phyloP scores from a whole-genome alignment of 2,329 filamentous ascomycete genomes.

The Zymoseptoria pseudotritici region DNA sequence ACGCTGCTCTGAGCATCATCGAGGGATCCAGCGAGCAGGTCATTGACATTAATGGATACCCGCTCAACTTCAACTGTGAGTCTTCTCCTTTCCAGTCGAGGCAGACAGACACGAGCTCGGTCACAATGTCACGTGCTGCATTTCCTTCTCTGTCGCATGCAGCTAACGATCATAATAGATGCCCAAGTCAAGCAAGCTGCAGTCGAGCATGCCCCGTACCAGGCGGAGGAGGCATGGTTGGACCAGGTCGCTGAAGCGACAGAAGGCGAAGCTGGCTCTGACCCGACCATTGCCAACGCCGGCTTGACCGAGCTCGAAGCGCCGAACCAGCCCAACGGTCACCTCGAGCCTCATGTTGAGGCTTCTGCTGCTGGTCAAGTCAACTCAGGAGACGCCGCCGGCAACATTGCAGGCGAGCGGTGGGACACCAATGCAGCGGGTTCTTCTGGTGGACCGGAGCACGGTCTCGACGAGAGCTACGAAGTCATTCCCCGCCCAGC shows the following conservation, averaged over 20 bases:
- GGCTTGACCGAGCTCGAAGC: conserved; percentile 60
- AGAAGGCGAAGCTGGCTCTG: conserved; percentile 40
- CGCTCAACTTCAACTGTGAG: conserved; percentile 66
- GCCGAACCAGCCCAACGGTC: conserved; percentile 27
- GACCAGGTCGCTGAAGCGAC: conserved; percentile 42
- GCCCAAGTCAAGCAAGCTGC: conserved; percentile 34
- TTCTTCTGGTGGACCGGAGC: conserved; percentile 39
- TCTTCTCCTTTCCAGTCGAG: conserved; percentile 10
- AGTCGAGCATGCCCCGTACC: conserved; percentile 46
- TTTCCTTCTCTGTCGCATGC: conserved; percentile 1
- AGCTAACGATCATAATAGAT: conserved; percentile 20
- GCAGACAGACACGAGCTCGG: conserved; percentile 2
- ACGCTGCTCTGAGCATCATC: conserved; percentile 69
- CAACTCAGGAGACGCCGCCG: conserved; percentile 35
- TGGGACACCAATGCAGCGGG: conserved; percentile 52
- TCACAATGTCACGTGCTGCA: conserved; percentile 8
- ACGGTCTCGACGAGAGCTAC: conserved; percentile 58
- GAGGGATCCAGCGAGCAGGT: conserved; percentile 62
- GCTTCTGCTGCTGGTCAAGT: conserved; percentile 29
- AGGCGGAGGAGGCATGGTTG: conserved; percentile 44
- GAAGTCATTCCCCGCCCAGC: conserved; percentile 68
- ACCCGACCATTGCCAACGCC: conserved; percentile 61
- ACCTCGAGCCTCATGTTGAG: conserved; percentile 23
- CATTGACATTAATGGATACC: conserved; percentile 56
- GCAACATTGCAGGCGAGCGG: conserved; percentile 53